Base-by-base conservation (phyloP, 345 rosid species). In the Euphorbia lathyris region DNA sequence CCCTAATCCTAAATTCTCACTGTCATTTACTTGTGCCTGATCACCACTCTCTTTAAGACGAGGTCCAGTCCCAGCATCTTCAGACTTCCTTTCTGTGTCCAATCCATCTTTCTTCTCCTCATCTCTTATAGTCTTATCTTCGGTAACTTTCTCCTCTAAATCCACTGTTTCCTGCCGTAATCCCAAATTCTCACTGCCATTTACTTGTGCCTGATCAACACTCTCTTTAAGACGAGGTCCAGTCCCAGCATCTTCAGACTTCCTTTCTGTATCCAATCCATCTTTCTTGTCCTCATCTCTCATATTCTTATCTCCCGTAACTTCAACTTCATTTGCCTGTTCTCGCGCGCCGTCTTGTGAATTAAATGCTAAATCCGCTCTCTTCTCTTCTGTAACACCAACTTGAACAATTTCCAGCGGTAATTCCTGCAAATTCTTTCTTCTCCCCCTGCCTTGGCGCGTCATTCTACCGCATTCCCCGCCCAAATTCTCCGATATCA, bases 91-190 rank as follows among this genome's bases (percentile, higher is more conserved):
- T 60, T 74, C 77, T 34, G 48, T 22, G 22, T 60, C 71, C 78
- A 38, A 14, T 38, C 16, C n/a, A n/a, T n/a, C 47, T 70, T 38
- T 20, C 47, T 36, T 38, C 26, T 61, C 66, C 4, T 64, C 55
- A 26, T 45, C 67, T 30, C 20, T 58, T 36, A 27, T 4, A 64
- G 27, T 36, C 67, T 23, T 4, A 22, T 23, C 47, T 47, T 19
- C 27, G 7, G 65, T 5, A 10, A 17, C 40, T 14, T 14, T 84
- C 72, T 76, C 83, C 63, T 71, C 83, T 69, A 87, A 80, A 76
- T 76, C 82, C 38, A 68, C 20, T 36, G 53, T 59, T 56, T 27
- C 38, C 38, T 34, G 3, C 38, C 38, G 4, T 34, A 34, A 34
- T 34, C 38, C 38, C 38, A 34, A 3, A 34, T 34, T 34, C 23